Evolutionary conservation across 768 basidiomycete species (phyloP), one percentile per base, ranked within the genome.

Genomic region (Crucibulum laeve): DNA sequence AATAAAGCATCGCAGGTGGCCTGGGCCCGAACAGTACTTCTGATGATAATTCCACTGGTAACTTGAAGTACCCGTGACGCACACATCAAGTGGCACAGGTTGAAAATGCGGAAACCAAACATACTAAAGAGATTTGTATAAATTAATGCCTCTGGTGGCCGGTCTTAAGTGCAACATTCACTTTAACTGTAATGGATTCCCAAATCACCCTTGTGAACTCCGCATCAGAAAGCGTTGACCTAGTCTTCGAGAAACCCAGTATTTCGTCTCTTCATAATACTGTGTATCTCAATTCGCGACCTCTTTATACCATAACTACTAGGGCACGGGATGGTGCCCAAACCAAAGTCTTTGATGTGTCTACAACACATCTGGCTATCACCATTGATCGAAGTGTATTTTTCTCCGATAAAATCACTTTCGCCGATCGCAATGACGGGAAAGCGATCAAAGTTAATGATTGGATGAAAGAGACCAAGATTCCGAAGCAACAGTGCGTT

Each of bases 231-330:
- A 5, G 25, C 18, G 14, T 43, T 25, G 45, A 49, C 28, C 48
- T 60, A 1, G 47, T 51, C 11, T 60, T 60, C 43, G 54, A 50
- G 21, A 53, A 49, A 15, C 41, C 50, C 21, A 56, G 57, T 35
- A 45, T 52, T 21, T n/a, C n/a, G n/a, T n/a, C n/a, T n/a, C 38
- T 53, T 4, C 57, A 56, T 35, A 50, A 53, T 2, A 40, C 43
- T 6, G 30, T 61, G 6, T 48, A 45, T 26, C 35, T 52, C 19
- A 37, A 54, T 35, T 52, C 52, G n/a, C 44, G 19, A 22, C 54
- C 58, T 4, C 35, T 45, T 7, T 53, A 54, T 23, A 44, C 25
- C 7, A 47, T 61, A 3, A 51, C 56, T 2, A 61, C 61, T 4
- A 26, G 41, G 0, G 54, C 56, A 25, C 32, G 33, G 13, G 45